Conservation (phyloP, 192 early-diverging fungal species). For the Entomortierella beljakovae region DNA sequence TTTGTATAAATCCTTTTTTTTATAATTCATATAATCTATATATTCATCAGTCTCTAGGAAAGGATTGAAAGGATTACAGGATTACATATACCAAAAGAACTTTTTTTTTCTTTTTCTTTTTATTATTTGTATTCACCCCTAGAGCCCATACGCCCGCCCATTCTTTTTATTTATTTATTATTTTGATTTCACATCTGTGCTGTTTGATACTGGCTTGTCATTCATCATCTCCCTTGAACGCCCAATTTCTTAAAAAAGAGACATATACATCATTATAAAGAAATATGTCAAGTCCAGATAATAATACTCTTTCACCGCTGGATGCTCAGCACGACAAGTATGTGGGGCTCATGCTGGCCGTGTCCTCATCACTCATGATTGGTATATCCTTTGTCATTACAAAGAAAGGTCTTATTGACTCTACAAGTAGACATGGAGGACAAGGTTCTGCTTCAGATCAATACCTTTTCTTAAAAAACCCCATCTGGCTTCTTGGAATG, state of each 20-base stretch:
- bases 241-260: neutral
- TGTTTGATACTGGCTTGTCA: no score
- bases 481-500: conserved; percentile 94
- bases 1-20: neutral
- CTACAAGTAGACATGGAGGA: conserved; percentile 68
- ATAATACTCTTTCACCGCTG: conserved; percentile 1
- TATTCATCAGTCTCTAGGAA: neutral
- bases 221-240: neutral
- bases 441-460: conserved; percentile 75
- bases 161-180: neutral
- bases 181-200: neutral
- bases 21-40: no score
- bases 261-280: neutral
- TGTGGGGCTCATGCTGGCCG: conserved; percentile 89
- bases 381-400: conserved; percentile 94
- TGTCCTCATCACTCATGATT: conserved; percentile 90
- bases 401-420: conserved; percentile 92
- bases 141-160: neutral
- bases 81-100: no score
- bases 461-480: conserved; percentile 85
- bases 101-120: neutral
- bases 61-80: no score
- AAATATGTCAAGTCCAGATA: conserved; percentile 36
- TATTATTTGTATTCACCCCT: neutral
- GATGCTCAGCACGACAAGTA: conserved; percentile 72